Evolutionary conservation across 352 stramenopile genomes (phyloP).

Genomic region (Phytophthora palmivora): DNA sequence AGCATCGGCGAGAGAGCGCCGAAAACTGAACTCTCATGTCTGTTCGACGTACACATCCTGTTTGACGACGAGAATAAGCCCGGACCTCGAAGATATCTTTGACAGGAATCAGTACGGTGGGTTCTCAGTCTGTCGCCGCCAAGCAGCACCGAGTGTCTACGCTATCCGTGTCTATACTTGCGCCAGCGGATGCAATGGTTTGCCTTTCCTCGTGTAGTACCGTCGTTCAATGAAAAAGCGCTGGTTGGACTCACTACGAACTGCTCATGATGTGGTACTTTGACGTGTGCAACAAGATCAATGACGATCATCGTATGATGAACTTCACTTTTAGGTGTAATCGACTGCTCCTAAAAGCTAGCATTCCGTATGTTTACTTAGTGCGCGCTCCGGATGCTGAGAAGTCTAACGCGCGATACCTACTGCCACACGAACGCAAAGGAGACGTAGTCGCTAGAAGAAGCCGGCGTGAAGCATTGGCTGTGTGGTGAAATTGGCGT

Average conservation of each 20-base stretch:
- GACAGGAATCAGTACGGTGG: slow-evolving; percentile 34
- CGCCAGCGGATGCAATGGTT: slow-evolving; percentile 8
- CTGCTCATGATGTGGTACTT: slow-evolving; percentile 9
- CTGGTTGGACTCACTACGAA: not conserved
- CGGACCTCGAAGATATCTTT: slow-evolving; percentile 12
- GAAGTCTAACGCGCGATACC: slow-evolving; percentile 6
- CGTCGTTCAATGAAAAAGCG: not conserved
- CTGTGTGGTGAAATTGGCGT: slow-evolving; percentile 1
- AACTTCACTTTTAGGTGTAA: slow-evolving; percentile 3
- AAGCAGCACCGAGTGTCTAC: not conserved
- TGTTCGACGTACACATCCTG: slow-evolving; percentile 1
- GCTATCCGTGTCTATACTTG: slow-evolving; percentile 29
- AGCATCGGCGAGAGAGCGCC: slow-evolving; percentile 20
- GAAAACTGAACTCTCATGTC: slow-evolving; percentile 10
- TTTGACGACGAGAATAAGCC: slow-evolving; percentile 19
- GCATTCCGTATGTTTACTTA: slow-evolving; percentile 21
- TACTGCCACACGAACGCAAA: not conserved
- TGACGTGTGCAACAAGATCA: not conserved
- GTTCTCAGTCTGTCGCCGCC: slow-evolving; percentile 19
- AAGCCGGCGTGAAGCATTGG: slow-evolving; percentile 15
- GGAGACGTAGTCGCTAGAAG: slow-evolving; percentile 12
- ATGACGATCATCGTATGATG: slow-evolving; percentile 11
- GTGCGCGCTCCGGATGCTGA: slow-evolving; percentile 6
- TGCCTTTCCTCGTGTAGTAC: slow-evolving; percentile 27
- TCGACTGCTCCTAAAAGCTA: slow-evolving; percentile 9